Base-by-base conservation (phyloP, 805 yeast genomes). In the Wickerhamiella parazyma region DNA sequence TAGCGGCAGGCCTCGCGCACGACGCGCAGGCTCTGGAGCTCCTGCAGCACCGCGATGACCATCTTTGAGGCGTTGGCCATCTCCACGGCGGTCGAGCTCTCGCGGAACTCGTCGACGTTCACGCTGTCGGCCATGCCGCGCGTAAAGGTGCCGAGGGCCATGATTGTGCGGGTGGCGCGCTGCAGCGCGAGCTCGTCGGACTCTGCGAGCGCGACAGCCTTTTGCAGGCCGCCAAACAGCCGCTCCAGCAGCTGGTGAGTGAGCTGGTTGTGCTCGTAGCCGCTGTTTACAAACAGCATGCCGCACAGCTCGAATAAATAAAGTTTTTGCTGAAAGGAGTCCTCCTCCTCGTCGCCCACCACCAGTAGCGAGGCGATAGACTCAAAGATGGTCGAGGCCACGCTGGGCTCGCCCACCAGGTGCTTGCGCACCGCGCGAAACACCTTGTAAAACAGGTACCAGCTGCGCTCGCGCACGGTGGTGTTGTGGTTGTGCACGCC, bases 281-380 rank as follows among this genome's bases (percentile, higher is more conserved):
- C 64, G 25, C 25, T 19, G n/a, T 68, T 58, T 17, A 78, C 69
- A 36, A 84, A 75, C 49, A 91, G 66, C 45, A 84, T 59, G 6
- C 98, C 97, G 44, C 83, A 68, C 3, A 94, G 73, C 63, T 91
- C 98, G 60, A 82, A 89, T 19, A 91, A 62, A 54, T 83, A 78
- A 40, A 84, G 64, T 61, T 89, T 95, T 52, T 75, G 75, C 50
- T 78, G 83, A 63, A 89, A 86, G 33, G 66, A 67, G 1, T 77
- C 74, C 42, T 70, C 65, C 31, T 62, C 65, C 20, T 68, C 65
- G 21, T 77, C 75, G 8, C 42, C 42, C 42, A 85, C 75, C 0
- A 62, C 64, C 20, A 87, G 67, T 44, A 85, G 64, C 28, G 67
- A 66, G 1, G 79, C 75, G 24, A 80, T 68, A 38, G 87, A 67